phyloP scores from a whole-genome alignment of 257 asterid genomes.

The Scutellaria galericulata region DNA sequence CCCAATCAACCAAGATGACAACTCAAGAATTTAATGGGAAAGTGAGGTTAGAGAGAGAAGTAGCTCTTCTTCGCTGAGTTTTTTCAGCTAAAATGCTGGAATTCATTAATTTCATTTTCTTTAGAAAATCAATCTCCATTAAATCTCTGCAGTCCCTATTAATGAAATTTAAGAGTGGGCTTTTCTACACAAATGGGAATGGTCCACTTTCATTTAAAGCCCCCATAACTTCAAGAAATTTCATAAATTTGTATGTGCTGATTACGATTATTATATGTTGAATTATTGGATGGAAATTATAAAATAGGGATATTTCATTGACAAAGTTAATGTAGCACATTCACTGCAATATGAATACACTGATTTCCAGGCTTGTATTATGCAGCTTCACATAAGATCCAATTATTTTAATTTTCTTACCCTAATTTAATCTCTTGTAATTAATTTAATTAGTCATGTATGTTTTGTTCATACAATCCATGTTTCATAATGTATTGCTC shows the following conservation, averaged over 20 bases:
- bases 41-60: not conserved
- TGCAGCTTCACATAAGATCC: not conserved
- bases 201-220: constrained; percentile 26
- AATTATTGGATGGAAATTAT: not conserved
- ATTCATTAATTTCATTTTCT: not conserved
- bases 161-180: not conserved
- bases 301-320: not conserved
- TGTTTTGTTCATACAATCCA: too few species aligned
- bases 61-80: not conserved
- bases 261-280: not conserved
- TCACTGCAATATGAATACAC: constrained; percentile 10
- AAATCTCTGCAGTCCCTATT: not conserved
- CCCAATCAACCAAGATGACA: constrained; percentile 17
- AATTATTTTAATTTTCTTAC: not conserved
- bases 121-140: constrained; percentile 23
- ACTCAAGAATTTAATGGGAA: not conserved
- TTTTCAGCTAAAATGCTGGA: not conserved
- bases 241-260: not conserved
- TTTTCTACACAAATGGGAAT: not conserved
- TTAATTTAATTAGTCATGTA: too few species aligned
- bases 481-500: too few species aligned
- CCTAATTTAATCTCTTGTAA: not conserved
- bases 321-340: constrained; percentile 14
- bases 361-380: constrained; percentile 9
- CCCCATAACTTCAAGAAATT: not conserved